Percentiles rank a stretch among this genome's conserved stretches.
phyloP scores from a whole-genome alignment of 2,329 filamentous ascomycete genomes.

The Fusarium sp. region DNA sequence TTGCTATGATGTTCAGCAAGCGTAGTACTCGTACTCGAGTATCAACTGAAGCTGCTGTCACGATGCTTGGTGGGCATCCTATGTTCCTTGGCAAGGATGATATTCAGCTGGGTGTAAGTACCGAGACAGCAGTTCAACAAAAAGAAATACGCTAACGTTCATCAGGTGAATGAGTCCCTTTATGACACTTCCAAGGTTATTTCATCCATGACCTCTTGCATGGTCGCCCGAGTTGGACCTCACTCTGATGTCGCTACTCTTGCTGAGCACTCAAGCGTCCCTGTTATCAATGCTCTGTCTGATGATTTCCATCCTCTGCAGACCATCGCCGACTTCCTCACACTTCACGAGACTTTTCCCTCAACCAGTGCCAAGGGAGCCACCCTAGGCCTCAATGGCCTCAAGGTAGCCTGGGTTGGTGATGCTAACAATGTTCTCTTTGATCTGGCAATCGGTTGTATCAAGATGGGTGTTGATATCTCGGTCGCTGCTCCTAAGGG shows the following conservation, averaged over 20 bases:
- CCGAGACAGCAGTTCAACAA: background rate
- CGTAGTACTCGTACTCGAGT: conserved; percentile 93
- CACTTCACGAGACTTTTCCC: conserved; percentile 83
- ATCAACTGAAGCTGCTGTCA: conserved; percentile 90
- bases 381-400: conserved; percentile 77
- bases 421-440: conserved; percentile 98
- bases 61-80: conserved; percentile 88
- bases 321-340: conserved; percentile 93
- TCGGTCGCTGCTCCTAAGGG: conserved; percentile 87
- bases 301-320: conserved; percentile 95
- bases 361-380: conserved; percentile 55
- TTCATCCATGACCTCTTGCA: conserved; percentile 90
- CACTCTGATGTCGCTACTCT: conserved; percentile 81
- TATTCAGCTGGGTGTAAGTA: conserved; percentile 86
- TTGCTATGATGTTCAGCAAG: conserved; percentile 98
- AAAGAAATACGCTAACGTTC: conserved; percentile 10
- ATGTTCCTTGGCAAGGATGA: conserved; percentile 98
- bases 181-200: conserved; percentile 92
- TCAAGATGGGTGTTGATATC: conserved; percentile 89
- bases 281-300: conserved; percentile 89
- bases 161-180: conserved; percentile 89
- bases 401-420: conserved; percentile 96
- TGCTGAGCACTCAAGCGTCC: conserved; percentile 79
- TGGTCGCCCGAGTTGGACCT: conserved; percentile 82
- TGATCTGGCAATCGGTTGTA: conserved; percentile 87